Evolutionary conservation across 768 basidiomycete genomes (phyloP).

Genomic region (Amanita inopinata): DNA sequence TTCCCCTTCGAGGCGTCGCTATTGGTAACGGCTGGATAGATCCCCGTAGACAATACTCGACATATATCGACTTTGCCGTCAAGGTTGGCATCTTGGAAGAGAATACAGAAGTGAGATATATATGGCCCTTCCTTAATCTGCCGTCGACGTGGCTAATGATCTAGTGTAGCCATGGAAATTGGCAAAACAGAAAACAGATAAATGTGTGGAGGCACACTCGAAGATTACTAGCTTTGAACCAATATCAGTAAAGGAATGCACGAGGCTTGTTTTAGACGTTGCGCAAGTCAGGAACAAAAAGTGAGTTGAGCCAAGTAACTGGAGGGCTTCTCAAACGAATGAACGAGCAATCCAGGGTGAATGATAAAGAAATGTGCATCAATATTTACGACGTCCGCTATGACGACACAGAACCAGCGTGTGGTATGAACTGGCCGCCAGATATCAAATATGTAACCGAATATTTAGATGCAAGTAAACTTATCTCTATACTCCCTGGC

Average conservation of each 20-base stretch:
- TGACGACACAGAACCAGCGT: slow-evolving; percentile 77
- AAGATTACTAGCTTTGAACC: slow-evolving; percentile 41
- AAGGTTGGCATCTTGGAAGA: slow-evolving; percentile 70
- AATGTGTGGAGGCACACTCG: slow-evolving; percentile 43
- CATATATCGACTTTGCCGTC: slow-evolving; percentile 80
- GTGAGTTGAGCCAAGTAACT: slow-evolving; percentile 17
- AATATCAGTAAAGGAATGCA: slow-evolving; percentile 48
- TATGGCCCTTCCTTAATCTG: no score
- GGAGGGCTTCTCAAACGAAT: neutral
- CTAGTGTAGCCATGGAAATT: slow-evolving; percentile 53
- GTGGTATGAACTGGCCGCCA: slow-evolving; percentile 98
- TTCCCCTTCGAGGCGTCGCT: slow-evolving; percentile 68
- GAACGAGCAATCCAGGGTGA: slow-evolving; percentile 33
- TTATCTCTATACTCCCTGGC: neutral
- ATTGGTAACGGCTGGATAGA: slow-evolving; percentile 99
- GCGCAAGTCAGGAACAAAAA: slow-evolving; percentile 30
- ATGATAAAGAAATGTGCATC: slow-evolving; percentile 68
- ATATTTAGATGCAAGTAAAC: slow-evolving; percentile 69
- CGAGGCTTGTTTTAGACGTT: slow-evolving; percentile 40
- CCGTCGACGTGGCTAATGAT: no score
- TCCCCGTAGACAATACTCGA: slow-evolving; percentile 75
- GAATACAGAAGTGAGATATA: slow-evolving; percentile 59
- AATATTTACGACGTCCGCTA: slow-evolving; percentile 94
- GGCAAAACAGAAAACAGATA: slow-evolving; percentile 45
- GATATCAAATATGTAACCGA: slow-evolving; percentile 66